A percentile compares a stretch with the other conserved stretches of the same genome.
These are phyloP conservation scores for Coemansia sp. DNA, from an alignment of 192 early-diverging fungal genomes.

Conservation along the genomic window DNA sequence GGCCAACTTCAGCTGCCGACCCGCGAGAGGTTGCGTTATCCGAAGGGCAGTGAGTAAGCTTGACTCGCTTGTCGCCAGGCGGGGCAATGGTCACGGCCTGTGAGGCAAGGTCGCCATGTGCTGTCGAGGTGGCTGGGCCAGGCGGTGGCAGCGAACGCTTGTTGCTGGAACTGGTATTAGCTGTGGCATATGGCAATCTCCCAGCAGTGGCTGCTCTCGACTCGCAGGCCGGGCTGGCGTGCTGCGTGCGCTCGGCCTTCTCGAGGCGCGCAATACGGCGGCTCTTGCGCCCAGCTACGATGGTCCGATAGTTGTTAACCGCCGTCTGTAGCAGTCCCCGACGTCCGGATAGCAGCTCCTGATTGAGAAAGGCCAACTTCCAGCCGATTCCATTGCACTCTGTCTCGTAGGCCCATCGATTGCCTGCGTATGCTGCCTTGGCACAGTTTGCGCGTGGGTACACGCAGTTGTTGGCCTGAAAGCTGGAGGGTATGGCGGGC, in stretches of 20 bases:
- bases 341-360: conserved; percentile 62
- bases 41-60: conserved; percentile 1
- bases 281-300: conserved; percentile 69
- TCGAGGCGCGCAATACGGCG: conserved; percentile 76
- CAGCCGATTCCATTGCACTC: conserved; percentile 87
- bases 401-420: conserved; percentile 84
- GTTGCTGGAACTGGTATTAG: neutral
- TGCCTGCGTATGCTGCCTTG: conserved; percentile 69
- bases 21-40: neutral
- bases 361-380: conserved; percentile 81
- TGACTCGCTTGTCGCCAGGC: conserved; percentile 16
- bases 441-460: conserved; percentile 80
- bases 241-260: conserved; percentile 53
- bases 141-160: conserved; percentile 18
- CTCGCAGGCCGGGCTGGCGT: neutral
- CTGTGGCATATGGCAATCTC: neutral
- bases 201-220: neutral
- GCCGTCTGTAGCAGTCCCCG: conserved; percentile 83
- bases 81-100: neutral
- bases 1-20: neutral
- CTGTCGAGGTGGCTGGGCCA: neutral
- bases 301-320: conserved; percentile 79
- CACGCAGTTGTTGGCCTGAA: conserved; percentile 78
- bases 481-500: conserved; percentile 57
- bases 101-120: neutral